Evolutionary conservation across 2,329 filamentous ascomycete genomes (phyloP).

Genomic region (Phyllosticta paracitricarpa): DNA sequence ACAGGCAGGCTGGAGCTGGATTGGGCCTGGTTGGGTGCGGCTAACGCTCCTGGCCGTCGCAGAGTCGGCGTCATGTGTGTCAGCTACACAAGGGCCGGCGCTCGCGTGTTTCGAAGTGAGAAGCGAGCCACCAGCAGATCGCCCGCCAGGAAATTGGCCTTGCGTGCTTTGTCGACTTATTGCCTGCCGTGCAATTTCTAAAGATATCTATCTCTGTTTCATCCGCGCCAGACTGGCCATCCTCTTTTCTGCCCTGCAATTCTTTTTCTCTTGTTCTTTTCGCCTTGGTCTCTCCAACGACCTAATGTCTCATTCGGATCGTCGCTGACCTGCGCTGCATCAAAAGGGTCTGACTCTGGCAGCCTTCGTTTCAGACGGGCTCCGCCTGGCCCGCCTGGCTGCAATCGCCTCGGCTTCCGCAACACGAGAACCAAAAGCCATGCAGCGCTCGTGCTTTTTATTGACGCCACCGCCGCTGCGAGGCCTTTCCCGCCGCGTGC

Average conservation of each 20-base stretch:
- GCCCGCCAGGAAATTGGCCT: neutral
- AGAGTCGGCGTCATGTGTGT: neutral
- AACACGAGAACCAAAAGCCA: neutral
- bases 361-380: neutral
- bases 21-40: constrained; percentile 5
- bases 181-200: neutral
- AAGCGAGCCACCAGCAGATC: neutral
- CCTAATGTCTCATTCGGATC: neutral
- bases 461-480: neutral
- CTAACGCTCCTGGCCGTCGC: neutral
- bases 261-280: too few species aligned
- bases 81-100: neutral
- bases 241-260: too few species aligned
- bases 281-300: too few species aligned
- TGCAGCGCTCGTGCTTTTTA: neutral
- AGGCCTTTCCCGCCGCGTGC: neutral
- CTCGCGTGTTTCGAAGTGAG: neutral
- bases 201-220: neutral
- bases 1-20: constrained; percentile 19
- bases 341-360: neutral
- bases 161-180: neutral
- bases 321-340: neutral
- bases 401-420: neutral
- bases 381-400: neutral
- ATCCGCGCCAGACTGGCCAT: too few species aligned